Evolutionary conservation across 192 early-diverging fungal species (phyloP).

Genomic region (Piromyces finnis): DNA sequence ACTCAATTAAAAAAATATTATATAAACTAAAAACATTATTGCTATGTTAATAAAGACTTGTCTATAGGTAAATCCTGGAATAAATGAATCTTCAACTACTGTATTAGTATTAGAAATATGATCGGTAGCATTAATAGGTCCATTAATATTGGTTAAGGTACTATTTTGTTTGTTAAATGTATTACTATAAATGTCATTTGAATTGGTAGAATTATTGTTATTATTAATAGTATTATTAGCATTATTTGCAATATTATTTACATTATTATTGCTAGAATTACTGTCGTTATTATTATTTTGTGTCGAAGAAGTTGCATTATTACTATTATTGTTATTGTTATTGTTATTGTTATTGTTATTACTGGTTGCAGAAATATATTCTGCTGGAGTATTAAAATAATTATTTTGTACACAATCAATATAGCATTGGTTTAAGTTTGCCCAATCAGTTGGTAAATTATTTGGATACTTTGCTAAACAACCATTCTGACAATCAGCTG

Average conservation of each 20-base stretch:
- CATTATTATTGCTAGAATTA: neutral
- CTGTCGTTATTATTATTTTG: neutral
- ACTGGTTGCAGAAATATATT: neutral
- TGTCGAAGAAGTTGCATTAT: neutral
- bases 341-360: neutral
- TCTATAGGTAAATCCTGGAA: neutral
- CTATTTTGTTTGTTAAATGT: too few species aligned
- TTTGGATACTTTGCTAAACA: neutral
- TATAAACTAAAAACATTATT: neutral
- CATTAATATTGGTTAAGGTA: neutral
- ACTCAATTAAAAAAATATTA: too few species aligned
- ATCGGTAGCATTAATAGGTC: neutral
- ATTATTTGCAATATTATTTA: neutral
- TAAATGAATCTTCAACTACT: neutral
- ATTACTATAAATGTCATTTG: too few species aligned
- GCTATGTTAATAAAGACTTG: neutral
- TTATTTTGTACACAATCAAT: neutral
- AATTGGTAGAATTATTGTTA: too few species aligned
- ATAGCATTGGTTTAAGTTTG: neutral
- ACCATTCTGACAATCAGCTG: neutral
- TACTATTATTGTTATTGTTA: neutral
- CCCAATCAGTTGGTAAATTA: neutral
- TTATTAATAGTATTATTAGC: neutral
- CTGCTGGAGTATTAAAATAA: neutral
- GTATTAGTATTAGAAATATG: neutral